These are phyloP conservation scores for Boletus rubroflammeus DNA, from an alignment of 768 basidiomycete species.

Conservation along the genomic window DNA sequence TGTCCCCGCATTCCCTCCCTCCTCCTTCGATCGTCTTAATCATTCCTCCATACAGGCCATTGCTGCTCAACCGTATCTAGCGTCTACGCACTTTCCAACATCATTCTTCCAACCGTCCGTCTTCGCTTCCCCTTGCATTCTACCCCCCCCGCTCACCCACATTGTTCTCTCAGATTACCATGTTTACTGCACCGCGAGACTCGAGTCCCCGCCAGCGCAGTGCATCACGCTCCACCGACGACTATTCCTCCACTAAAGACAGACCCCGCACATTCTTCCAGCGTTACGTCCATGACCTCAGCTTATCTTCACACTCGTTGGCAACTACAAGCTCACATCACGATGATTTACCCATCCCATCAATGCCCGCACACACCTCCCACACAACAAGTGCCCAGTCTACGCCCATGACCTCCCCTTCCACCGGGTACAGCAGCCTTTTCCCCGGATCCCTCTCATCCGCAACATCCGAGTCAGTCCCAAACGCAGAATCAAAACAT, in stretches of 20 bases:
- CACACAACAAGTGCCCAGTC: constrained; percentile 19
- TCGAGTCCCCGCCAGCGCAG: constrained; percentile 10
- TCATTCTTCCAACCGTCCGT: not conserved
- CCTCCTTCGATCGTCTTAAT: not conserved
- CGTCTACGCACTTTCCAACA: constrained; percentile 3
- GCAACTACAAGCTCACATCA: constrained; percentile 6
- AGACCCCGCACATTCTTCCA: constrained; percentile 10
- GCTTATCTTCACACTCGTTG: constrained; percentile 20
- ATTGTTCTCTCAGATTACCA: constrained; percentile 5
- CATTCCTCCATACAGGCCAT: constrained; percentile 14
- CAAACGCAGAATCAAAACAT: constrained; percentile 9
- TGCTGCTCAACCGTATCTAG: constrained; percentile 16
- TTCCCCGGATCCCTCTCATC: constrained; percentile 23
- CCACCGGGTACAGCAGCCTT: constrained; percentile 19
- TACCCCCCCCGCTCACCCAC: not conserved
- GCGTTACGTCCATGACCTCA: constrained; percentile 13
- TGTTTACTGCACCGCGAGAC: constrained; percentile 8
- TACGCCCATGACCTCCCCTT: constrained; percentile 26
- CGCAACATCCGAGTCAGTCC: constrained; percentile 23
- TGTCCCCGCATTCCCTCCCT: constrained; percentile 2
- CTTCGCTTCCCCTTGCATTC: not conserved
- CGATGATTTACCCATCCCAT: constrained; percentile 9
- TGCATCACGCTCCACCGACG: constrained; percentile 19
- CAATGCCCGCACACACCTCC: not conserved
- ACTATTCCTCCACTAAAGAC: constrained; percentile 8